These are phyloP conservation scores for Alisma plantagoaquatica DNA, from an alignment of 106 monocot species.

Conservation along the genomic window DNA sequence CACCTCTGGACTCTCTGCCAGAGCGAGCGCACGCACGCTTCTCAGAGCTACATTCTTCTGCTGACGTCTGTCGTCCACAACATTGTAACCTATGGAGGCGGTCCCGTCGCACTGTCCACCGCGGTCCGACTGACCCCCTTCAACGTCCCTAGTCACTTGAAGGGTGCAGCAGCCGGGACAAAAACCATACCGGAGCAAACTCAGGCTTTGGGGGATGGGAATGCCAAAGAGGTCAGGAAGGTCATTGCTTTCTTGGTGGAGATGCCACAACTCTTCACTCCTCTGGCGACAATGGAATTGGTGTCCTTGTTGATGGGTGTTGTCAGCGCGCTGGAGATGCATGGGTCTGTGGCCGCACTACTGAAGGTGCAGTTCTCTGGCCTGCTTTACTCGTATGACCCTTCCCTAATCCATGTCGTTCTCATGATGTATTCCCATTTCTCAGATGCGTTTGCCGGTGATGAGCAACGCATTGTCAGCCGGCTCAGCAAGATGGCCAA, in stretches of 20 bases:
- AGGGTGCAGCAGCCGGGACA: background rate
- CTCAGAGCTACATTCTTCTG: slow-evolving; percentile 66
- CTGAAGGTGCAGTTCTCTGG: slow-evolving; percentile 97
- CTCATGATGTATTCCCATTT: slow-evolving; percentile 67
- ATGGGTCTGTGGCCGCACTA: slow-evolving; percentile 46
- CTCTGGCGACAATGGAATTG: slow-evolving; percentile 47
- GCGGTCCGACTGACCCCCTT: slow-evolving; percentile 53
- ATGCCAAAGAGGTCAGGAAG: slow-evolving; percentile 56
- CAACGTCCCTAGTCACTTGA: slow-evolving; percentile 19
- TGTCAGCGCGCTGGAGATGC: slow-evolving; percentile 31
- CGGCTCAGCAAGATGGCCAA: slow-evolving; percentile 51
- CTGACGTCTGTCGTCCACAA: slow-evolving; percentile 43
- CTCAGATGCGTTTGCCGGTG: slow-evolving; percentile 64
- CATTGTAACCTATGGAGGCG: slow-evolving; percentile 14
- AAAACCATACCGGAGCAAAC: too few species aligned
- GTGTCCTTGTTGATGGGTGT: slow-evolving; percentile 38
- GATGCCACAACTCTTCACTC: slow-evolving; percentile 47
- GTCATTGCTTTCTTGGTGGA: slow-evolving; percentile 66
- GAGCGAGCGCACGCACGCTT: slow-evolving; percentile 73
- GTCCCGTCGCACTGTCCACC: slow-evolving; percentile 32
- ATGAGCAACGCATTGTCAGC: slow-evolving; percentile 39
- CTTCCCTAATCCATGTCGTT: slow-evolving; percentile 63
- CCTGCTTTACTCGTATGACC: slow-evolving; percentile 66
- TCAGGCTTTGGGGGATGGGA: slow-evolving; percentile 17
- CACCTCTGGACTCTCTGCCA: slow-evolving; percentile 74